Percentiles rank a stretch among this genome's conserved stretches.
Evolutionary conservation across 192 early-diverging fungal species (phyloP).

Genomic region (Jimgerdemannia flammicorona): DNA sequence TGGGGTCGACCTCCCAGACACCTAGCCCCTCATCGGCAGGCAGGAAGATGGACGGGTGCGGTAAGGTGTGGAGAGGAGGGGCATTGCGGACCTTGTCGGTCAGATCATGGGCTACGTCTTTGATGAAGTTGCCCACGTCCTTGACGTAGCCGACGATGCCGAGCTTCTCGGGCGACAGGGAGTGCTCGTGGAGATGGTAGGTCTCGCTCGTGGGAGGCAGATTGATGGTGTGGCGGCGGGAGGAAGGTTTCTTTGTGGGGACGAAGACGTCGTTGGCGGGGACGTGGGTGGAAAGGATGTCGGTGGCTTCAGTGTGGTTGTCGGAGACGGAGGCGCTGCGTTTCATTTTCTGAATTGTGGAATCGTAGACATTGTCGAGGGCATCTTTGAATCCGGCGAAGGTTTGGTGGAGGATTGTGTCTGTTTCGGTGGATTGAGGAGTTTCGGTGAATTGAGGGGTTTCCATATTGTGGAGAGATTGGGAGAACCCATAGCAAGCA

Average conservation of each 20-base stretch:
- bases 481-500: not conserved
- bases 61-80: not conserved
- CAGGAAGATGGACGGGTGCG: not conserved
- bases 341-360: not conserved
- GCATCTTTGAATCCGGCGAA: not conserved
- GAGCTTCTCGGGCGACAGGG: constrained; percentile 32
- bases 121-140: constrained; percentile 36
- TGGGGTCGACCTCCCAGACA: not conserved
- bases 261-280: not conserved
- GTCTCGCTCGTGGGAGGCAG: not conserved
- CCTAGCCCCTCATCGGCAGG: not conserved
- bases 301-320: not conserved
- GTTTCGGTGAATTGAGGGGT: not conserved
- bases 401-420: not conserved
- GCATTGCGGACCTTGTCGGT: not conserved
- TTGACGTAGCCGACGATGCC: constrained; percentile 34
- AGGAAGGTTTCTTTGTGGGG: not conserved
- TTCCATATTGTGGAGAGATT: not conserved
- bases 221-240: not conserved
- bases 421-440: not conserved
- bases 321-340: not conserved
- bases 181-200: constrained; percentile 13
- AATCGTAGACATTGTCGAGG: not conserved
- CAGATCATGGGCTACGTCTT: constrained; percentile 21
- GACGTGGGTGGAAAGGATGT: not conserved